Percentiles rank a stretch among this genome's conserved stretches.
Conservation (phyloP, 1,284 basidiomycete species). For the Porodaedalea pini region DNA sequence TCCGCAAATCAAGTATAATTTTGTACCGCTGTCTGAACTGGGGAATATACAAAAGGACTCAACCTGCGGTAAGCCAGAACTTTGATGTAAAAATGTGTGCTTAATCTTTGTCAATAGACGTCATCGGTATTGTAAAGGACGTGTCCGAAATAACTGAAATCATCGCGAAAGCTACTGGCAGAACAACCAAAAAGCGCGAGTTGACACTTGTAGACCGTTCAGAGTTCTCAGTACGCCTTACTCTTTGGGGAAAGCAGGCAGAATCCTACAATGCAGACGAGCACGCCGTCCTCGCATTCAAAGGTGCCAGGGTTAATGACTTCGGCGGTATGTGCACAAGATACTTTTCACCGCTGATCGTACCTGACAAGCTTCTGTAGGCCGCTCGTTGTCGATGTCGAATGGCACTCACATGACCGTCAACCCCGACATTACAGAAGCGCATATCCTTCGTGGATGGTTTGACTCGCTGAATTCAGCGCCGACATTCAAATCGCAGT, state of each 20-base stretch:
- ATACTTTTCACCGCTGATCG: conserved; percentile 3
- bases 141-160: conserved; percentile 65
- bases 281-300: conserved; percentile 85
- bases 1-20: conserved; percentile 82
- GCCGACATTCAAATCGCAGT: conserved; percentile 69
- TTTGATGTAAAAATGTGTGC: conserved; percentile 24
- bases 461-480: conserved; percentile 65
- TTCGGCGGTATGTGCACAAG: conserved; percentile 66
- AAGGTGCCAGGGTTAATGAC: conserved; percentile 92
- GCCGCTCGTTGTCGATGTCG: conserved; percentile 74
- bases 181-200: conserved; percentile 82
- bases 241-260: conserved; percentile 95
- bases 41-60: conserved; percentile 71
- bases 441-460: conserved; percentile 89
- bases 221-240: conserved; percentile 78
- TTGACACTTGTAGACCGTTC: conserved; percentile 86
- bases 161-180: conserved; percentile 67
- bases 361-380: conserved; percentile 35
- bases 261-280: conserved; percentile 67
- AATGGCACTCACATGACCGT: conserved; percentile 70
- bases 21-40: conserved; percentile 66
- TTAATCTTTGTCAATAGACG: conserved; percentile 49
- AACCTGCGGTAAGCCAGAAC: conserved; percentile 59
- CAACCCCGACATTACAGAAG: conserved; percentile 88
- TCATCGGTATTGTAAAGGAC: conserved; percentile 83